Base-by-base conservation (phyloP, 1,139 yeast genomes). In the Yamadazyma atmosphaerica region DNA sequence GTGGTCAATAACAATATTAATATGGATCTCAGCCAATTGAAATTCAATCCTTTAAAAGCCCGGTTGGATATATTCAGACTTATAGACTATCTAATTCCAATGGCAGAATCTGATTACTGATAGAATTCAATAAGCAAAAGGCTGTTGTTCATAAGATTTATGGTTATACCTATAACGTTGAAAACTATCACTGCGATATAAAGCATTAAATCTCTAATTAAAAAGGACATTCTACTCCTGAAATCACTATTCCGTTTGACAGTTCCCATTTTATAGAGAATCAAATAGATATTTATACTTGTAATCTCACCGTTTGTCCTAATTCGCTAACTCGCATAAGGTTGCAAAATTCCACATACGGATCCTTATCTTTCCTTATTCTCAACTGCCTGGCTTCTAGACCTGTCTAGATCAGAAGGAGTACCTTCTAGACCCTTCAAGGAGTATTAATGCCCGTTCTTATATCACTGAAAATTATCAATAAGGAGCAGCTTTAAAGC, bases 11-110 rank as follows among this genome's bases (percentile, higher is more conserved):
- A 49, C 11, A 36, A 38, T 1, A 50, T 65, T 4, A 48, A 55
- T 37, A 48, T 68, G 31, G 63, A 64, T 42, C 49, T 68, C 31
- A 40, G 51, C 1, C 44, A 51, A 7, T 50, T 65, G 5, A 57
- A 51, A 35, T 61, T 65, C 32, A 56, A 63, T 45, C 56, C 72
- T 2, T 42, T 65, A 31, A 54, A 56, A 35, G 73, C 61, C 1
- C 47, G 74, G 23, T 42, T 58, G 18, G 52, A 46, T 30, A 55
- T 61, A 27, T 45, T 63, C 41, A 48, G 49, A 15, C 36, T 57
- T 11, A 45, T 52, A 2, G 30, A 38, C 14, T 16, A 22, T 26
- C 27, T 34, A 14, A 33, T 26, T n/a, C n/a, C n/a, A n/a, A n/a
- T n/a, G n/a, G n/a, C n/a, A n/a, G n/a, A n/a, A n/a, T n/a, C n/a